Percentiles rank a stretch among this genome's conserved stretches.
Evolutionary conservation across 2,329 filamentous ascomycete species (phyloP).

Genomic region (Verticillium isaacii): DNA sequence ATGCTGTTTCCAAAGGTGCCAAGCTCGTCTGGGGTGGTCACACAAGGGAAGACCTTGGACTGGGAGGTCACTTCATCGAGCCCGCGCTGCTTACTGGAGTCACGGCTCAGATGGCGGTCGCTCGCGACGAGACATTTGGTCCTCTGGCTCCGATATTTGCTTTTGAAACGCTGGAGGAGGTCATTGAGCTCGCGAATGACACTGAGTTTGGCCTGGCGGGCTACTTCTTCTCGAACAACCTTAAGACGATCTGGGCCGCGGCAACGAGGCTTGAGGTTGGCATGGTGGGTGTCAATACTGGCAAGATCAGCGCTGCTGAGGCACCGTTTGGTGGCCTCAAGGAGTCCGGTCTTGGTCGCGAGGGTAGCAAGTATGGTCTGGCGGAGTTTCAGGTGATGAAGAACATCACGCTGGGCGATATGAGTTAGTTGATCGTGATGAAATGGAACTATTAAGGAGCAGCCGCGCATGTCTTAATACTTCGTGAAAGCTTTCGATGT

Average conservation of each 20-base stretch:
- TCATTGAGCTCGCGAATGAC: slow-evolving; percentile 59
- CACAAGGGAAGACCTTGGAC: slow-evolving; percentile 47
- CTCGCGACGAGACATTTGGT: slow-evolving; percentile 67
- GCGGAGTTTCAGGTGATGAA: slow-evolving; percentile 25
- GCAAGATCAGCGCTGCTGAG: slow-evolving; percentile 27
- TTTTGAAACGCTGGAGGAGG: slow-evolving; percentile 67
- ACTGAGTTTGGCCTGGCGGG: slow-evolving; percentile 67
- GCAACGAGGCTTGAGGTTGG: slow-evolving; percentile 43
- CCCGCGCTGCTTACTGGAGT: slow-evolving; percentile 47
- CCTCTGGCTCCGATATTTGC: slow-evolving; percentile 65
- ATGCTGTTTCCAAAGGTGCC: slow-evolving; percentile 58
- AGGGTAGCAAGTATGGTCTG: slow-evolving; percentile 25
- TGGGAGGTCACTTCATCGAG: neutral
- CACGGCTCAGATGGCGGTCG: slow-evolving; percentile 61
- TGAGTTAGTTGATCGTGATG: neutral
- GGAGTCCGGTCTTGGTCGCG: slow-evolving; percentile 29
- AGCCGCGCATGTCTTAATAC: too few species aligned
- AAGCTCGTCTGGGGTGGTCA: slow-evolving; percentile 56
- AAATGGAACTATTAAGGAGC: too few species aligned
- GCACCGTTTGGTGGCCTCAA: slow-evolving; percentile 29
- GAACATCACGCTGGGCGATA: neutral
- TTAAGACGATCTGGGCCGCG: slow-evolving; percentile 35
- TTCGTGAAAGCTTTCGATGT: too few species aligned
- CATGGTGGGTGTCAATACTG: slow-evolving; percentile 29
- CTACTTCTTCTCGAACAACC: slow-evolving; percentile 59